These are phyloP conservation scores for Isabelozyma pseudorhagii DNA, from an alignment of 805 yeast species.

Conservation along the genomic window DNA sequence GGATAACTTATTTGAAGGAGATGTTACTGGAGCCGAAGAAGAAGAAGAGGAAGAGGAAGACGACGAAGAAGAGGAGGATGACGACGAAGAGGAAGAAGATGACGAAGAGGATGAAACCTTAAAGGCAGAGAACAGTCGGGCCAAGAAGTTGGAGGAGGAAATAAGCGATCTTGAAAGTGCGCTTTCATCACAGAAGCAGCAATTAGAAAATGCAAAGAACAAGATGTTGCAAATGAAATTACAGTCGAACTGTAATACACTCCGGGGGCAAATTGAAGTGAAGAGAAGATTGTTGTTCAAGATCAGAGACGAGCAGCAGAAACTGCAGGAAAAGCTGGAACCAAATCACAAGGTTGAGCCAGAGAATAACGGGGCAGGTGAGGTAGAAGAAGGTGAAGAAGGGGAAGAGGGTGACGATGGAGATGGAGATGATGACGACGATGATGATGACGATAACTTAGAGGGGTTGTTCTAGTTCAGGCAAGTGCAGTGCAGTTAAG, in stretches of 20 bases:
- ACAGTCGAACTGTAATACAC: conserved; percentile 71
- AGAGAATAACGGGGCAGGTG: conserved; percentile 14
- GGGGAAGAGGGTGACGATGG: conserved; percentile 24
- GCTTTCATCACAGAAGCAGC: conserved; percentile 69
- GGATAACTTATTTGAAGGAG: conserved; percentile 33
- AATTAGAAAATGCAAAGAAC: conserved; percentile 69
- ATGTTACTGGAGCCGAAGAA: conserved; percentile 34
- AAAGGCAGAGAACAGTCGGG: conserved; percentile 40
- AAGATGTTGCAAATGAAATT: conserved; percentile 86
- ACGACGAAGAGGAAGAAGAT: conserved; percentile 51
- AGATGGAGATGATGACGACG: conserved; percentile 28
- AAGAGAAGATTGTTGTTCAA: conserved; percentile 63
- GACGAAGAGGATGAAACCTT: conserved; percentile 36
- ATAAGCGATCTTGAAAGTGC: conserved; percentile 76
- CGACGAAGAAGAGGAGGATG: conserved; percentile 48
- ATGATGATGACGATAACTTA: conserved; percentile 36
- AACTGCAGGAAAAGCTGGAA: conserved; percentile 18
- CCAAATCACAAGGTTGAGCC: conserved; percentile 18
- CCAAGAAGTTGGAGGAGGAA: conserved; percentile 78
- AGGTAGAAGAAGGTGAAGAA: conserved; percentile 22
- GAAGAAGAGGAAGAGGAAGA: conserved; percentile 51
- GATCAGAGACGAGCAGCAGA: conserved; percentile 23
- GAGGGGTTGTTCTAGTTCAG: conserved; percentile 31
- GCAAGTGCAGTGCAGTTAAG: too few species aligned
- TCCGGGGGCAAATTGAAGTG: conserved; percentile 77